Base-by-base conservation (phyloP, 768 basidiomycete species). In the Lepiota brunneoincarnata region DNA sequence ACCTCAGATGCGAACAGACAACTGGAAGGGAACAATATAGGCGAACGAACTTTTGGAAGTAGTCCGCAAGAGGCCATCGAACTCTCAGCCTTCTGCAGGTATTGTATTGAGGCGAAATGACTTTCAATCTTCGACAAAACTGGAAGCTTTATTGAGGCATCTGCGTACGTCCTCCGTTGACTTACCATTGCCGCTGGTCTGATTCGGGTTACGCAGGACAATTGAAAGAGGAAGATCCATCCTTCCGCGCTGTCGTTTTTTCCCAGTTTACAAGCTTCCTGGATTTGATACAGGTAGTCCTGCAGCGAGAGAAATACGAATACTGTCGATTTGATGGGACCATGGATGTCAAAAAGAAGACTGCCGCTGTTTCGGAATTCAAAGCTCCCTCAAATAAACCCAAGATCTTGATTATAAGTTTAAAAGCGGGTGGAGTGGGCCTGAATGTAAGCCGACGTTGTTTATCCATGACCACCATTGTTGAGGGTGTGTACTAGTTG, bases 371-470 rank as follows among this genome's bases (percentile, higher is more conserved):
- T 36, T 75, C 82, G 39, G 85, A 84, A 57, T 98, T 98, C 75
- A 89, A 84, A 61, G 71, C 77, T 17, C 72, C 81, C 2, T 86
- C 84, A 5, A 75, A 80, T 52, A 84, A 79, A 59, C 87, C 92
- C 0, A 89, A 92, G 66, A 76, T 95, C 9, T 66, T 93, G 21
- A 79, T 91, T 41, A 72, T 93, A 42, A 90, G 88, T 63, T 67
- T 93, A 67, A 93, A 91, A 67, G 95, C 95, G 3, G 95, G 94
- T 23, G 95, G 95, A 21, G 92, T 94, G 20, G 95, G 94, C 0
- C 65, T 96, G 52, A 94, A 95, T 65, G 84, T 92, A 63, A 61
- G 81, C 67, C 15, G 40, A 23, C 41, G 10, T 18, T 28, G 21
- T 15, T 34, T 45, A 20, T 20, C 38, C 4, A 20, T 21, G 6